These are phyloP conservation scores for Lecanosticta acicola DNA, from an alignment of 2,329 filamentous ascomycete genomes.

Conservation along the genomic window DNA sequence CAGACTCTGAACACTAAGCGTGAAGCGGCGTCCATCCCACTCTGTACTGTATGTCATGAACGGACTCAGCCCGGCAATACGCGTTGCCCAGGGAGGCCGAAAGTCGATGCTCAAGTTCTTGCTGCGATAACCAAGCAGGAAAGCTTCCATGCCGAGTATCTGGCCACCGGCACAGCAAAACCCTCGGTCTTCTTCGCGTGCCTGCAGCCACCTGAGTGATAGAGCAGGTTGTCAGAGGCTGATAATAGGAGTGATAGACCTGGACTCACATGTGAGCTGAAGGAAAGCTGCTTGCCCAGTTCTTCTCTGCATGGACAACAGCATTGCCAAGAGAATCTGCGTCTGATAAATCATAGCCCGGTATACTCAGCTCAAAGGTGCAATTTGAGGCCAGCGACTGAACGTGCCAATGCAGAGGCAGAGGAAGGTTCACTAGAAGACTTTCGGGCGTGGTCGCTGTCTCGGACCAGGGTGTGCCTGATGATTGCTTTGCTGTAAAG, in stretches of 20 bases:
- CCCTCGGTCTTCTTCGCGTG: slow-evolving; percentile 25
- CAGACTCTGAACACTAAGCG: slow-evolving; percentile 36
- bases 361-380: slow-evolving; percentile 37
- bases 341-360: slow-evolving; percentile 22
- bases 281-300: slow-evolving; percentile 46
- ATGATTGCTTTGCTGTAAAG: slow-evolving; percentile 37
- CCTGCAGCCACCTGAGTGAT: slow-evolving; percentile 36
- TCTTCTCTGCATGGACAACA: slow-evolving; percentile 47
- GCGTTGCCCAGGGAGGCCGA: slow-evolving; percentile 41
- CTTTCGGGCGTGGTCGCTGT: slow-evolving; percentile 41
- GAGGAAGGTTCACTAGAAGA: slow-evolving; percentile 40
- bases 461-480: slow-evolving; percentile 37
- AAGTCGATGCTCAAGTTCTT: slow-evolving; percentile 37
- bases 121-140: slow-evolving; percentile 43
- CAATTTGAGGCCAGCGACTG: slow-evolving; percentile 41
- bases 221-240: neutral
- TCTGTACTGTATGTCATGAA: slow-evolving; percentile 40
- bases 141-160: slow-evolving; percentile 41
- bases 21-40: slow-evolving; percentile 38
- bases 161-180: slow-evolving; percentile 37
- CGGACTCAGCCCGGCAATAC: slow-evolving; percentile 35
- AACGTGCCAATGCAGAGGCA: slow-evolving; percentile 50
- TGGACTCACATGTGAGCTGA: slow-evolving; percentile 34
- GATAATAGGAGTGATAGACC: neutral
- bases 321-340: slow-evolving; percentile 32